Evolutionary conservation across 208 protist species (phyloP), one percentile per base, ranked within the genome.

Genomic region (Crithidia sp.): DNA sequence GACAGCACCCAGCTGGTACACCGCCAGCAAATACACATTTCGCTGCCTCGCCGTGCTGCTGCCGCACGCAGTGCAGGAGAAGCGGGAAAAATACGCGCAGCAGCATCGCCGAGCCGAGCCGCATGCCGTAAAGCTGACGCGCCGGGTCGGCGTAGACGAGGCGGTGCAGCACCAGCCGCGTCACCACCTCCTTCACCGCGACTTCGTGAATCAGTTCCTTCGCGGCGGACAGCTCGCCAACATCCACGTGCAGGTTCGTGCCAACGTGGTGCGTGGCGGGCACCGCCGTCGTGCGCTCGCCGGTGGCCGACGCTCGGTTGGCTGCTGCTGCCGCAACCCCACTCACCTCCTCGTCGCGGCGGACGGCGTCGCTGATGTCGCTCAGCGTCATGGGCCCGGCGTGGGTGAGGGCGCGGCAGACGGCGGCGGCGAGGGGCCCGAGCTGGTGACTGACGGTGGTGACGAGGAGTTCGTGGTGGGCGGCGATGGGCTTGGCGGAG

Each of bases 91-190:
- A 59, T 0, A 88, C 83, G 37, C 85, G 90, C 55, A 92, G 74
- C 28, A 95, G 73, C 36, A 95, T 55, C 41, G 77, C 87, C 62
- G 80, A 82, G 36, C 90, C 87, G 45, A 87, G 67, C 36, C 77
- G 62, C 39, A 95, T 59, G 37, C 74, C 67, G 64, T 95, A 95
- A 3, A 78, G 77, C 67, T 79, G 75, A 47, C n/a, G 59, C 16
- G 54, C 43, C 6, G 74, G 40, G 59, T 87, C 81, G 5, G 63
- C 65, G 39, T 66, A 66, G 40, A 92, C 77, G 45, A 93, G 76
- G 58, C 91, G 91, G 69, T 95, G 91, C 50, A 92, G 75, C 40
- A 93, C 72, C 6, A 95, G 86, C 6, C 85, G 88, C 68, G 86
- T 74, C 63, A 95, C 69, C 43, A 91, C 52, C 68, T 95, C 86